Evolutionary conservation across 78 protist genomes (phyloP).

Genomic region (Salpingoeca rosetta): DNA sequence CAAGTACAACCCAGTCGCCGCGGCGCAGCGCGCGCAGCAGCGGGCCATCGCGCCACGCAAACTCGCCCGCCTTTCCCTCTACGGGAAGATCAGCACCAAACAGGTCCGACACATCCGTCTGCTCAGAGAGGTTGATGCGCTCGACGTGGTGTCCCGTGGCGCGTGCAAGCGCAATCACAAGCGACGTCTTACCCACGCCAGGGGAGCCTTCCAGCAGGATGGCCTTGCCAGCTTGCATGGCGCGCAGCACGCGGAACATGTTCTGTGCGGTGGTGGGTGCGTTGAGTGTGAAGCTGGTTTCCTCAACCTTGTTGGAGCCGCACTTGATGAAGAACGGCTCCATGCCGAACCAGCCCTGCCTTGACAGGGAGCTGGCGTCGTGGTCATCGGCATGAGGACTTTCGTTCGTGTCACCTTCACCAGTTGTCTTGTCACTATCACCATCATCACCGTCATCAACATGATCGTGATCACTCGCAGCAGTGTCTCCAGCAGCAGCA

Average conservation of each 20-base stretch:
- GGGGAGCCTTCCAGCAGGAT: constrained; percentile 86
- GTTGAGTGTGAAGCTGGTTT: constrained; percentile 9
- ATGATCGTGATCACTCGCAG: background rate
- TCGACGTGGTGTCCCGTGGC: constrained; percentile 66
- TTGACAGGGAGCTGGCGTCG: no score
- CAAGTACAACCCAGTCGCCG: constrained; percentile 97
- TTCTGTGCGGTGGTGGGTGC: constrained; percentile 89
- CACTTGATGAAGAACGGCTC: constrained; percentile 52
- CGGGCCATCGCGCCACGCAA: constrained; percentile 92
- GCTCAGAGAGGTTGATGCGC: constrained; percentile 98
- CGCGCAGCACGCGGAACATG: constrained; percentile 77
- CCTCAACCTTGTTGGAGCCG: background rate
- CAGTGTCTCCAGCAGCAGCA: background rate
- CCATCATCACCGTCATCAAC: no score
- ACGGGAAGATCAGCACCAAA: constrained; percentile 94
- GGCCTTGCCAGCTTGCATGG: constrained; percentile 67
- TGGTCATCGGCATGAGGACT: no score
- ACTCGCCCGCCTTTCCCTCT: constrained; percentile 77
- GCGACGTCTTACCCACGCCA: constrained; percentile 99
- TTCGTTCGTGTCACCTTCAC: no score
- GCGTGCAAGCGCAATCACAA: constrained; percentile 79
- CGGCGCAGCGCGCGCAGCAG: constrained; percentile 66
- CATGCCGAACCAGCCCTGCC: constrained; percentile 67
- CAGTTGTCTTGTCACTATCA: no score
- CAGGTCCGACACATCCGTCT: constrained; percentile 97